phyloP scores from a whole-genome alignment of 2,329 filamentous ascomycete genomes.

The Penicillium griseofulvum region DNA sequence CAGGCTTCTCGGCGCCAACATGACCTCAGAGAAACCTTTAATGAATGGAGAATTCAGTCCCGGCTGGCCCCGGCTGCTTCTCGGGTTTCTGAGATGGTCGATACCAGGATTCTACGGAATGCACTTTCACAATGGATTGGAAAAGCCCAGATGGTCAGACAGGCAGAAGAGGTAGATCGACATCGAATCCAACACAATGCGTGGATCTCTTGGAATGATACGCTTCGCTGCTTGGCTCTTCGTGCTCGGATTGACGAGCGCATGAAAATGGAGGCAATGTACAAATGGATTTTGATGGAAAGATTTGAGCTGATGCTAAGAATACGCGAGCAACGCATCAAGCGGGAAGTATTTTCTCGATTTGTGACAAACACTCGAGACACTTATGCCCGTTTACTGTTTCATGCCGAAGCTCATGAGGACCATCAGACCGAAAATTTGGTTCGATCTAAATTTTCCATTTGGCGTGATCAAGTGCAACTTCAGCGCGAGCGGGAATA shows the following conservation, averaged over 20 bases:
- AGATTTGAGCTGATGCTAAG: slow-evolving; percentile 41
- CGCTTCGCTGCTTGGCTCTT: slow-evolving; percentile 54
- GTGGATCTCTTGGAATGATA: slow-evolving; percentile 63
- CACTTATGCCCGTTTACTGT: slow-evolving; percentile 38
- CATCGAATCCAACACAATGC: slow-evolving; percentile 55
- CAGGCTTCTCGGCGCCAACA: slow-evolving; percentile 32
- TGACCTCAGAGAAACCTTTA: slow-evolving; percentile 37
- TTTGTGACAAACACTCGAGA: slow-evolving; percentile 42
- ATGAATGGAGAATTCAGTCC: slow-evolving; percentile 44
- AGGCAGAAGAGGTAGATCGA: slow-evolving; percentile 52
- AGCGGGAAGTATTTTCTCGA: slow-evolving; percentile 38
- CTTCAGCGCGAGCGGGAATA: slow-evolving; percentile 42
- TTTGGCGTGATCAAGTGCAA: slow-evolving; percentile 40
- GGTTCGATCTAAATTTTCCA: slow-evolving; percentile 33
- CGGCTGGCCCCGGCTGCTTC: slow-evolving; percentile 43
- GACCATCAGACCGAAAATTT: slow-evolving; percentile 34
- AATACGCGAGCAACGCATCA: slow-evolving; percentile 41
- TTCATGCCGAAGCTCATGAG: slow-evolving; percentile 38
- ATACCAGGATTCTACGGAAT: slow-evolving; percentile 46
- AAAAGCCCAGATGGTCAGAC: slow-evolving; percentile 43
- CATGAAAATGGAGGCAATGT: slow-evolving; percentile 55
- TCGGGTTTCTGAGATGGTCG: slow-evolving; percentile 46
- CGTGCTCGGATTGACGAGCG: slow-evolving; percentile 55
- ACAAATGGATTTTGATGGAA: slow-evolving; percentile 60
- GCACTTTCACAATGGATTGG: slow-evolving; percentile 52